phyloP scores from a whole-genome alignment of 371 early-diverging fungal genomes.

The Mucor lusitanicus region DNA sequence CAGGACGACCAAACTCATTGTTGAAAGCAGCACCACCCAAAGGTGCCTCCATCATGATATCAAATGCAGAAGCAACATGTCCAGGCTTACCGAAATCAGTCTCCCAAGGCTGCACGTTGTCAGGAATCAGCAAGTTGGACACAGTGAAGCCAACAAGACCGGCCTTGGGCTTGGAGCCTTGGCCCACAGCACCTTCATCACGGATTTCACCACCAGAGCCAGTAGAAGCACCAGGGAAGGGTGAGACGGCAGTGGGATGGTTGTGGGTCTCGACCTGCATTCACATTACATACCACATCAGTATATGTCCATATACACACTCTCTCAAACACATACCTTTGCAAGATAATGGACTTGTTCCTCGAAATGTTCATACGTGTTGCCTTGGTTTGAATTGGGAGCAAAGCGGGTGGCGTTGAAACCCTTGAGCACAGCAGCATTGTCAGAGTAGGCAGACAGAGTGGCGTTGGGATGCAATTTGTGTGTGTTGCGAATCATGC shows the following conservation, averaged over 20 bases:
- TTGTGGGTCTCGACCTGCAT: slow-evolving; percentile 95
- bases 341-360: slow-evolving; percentile 85
- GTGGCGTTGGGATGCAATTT: slow-evolving; percentile 76
- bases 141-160: slow-evolving; percentile 94
- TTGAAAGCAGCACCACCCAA: slow-evolving; percentile 97
- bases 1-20: slow-evolving; percentile 98
- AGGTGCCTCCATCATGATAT: slow-evolving; percentile 97
- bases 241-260: slow-evolving; percentile 97
- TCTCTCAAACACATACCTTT: slow-evolving; percentile 53
- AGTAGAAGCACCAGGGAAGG: slow-evolving; percentile 94
- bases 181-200: slow-evolving; percentile 97
- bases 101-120: slow-evolving; percentile 92
- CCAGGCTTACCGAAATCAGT: slow-evolving; percentile 80
- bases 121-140: slow-evolving; percentile 91
- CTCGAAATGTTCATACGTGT: slow-evolving; percentile 54
- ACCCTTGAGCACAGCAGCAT: slow-evolving; percentile 94
- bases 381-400: slow-evolving; percentile 45
- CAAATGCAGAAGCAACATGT: slow-evolving; percentile 89
- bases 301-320: background rate
- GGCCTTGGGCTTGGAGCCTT: slow-evolving; percentile 92
- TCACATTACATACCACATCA: background rate
- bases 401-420: slow-evolving; percentile 72
- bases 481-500: slow-evolving; percentile 94
- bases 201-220: slow-evolving; percentile 97
- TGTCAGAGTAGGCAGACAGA: slow-evolving; percentile 95